Conservation (phyloP, 164 flowering plant genomes). For the Brasenia schreberi region DNA sequence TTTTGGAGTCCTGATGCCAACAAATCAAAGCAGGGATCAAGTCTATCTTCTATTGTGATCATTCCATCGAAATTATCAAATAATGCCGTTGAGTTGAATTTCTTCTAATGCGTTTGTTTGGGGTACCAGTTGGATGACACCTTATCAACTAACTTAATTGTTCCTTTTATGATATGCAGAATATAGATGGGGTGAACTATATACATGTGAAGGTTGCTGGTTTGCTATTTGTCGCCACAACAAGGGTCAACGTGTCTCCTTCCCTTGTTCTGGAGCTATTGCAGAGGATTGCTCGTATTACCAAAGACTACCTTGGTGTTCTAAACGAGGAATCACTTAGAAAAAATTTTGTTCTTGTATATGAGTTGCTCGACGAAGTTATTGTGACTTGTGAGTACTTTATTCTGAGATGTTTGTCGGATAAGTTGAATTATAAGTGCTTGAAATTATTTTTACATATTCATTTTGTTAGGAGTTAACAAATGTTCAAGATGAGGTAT, state of each 20-base stretch:
- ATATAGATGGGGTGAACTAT: slow-evolving; percentile 93
- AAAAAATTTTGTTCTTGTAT: slow-evolving; percentile 92
- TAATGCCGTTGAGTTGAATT: neutral
- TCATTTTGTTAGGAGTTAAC: too few relatives aligned
- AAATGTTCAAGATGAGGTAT: too few relatives aligned
- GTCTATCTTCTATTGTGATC: too few relatives aligned
- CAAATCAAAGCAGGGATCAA: too few relatives aligned
- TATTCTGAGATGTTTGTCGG: neutral
- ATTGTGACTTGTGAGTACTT: slow-evolving; percentile 83
- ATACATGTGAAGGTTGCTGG: slow-evolving; percentile 96
- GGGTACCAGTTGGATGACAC: neutral
- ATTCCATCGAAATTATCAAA: neutral
- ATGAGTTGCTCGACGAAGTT: slow-evolving; percentile 96
- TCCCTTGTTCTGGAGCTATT: slow-evolving; percentile 86
- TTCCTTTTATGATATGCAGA: slow-evolving; percentile 23
- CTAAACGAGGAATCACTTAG: slow-evolving; percentile 90
- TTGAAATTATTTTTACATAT: neutral
- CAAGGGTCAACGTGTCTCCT: slow-evolving; percentile 78
- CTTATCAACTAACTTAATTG: neutral
- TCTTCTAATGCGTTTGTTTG: neutral
- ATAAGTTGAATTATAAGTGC: neutral
- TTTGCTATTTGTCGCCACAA: slow-evolving; percentile 85
- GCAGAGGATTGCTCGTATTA: slow-evolving; percentile 91
- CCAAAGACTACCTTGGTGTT: slow-evolving; percentile 91
- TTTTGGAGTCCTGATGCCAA: too few relatives aligned